These are phyloP conservation scores for Leersia perrieri DNA, from an alignment of 176 grass and related monocot species.

Conservation along the genomic window DNA sequence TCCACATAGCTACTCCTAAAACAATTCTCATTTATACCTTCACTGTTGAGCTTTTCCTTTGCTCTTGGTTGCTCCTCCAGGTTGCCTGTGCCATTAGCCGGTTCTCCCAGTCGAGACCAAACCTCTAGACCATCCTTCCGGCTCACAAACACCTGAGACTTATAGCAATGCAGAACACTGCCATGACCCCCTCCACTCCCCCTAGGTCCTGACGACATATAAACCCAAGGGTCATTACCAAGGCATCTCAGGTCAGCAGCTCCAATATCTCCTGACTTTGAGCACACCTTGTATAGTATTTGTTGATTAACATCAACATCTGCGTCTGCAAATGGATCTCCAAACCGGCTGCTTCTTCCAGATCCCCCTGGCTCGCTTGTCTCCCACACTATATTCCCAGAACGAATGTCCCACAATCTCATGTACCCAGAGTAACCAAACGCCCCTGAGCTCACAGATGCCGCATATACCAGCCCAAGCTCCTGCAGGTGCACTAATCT, in stretches of 20 bases:
- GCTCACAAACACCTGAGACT: slow-evolving; percentile 74
- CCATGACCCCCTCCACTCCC: slow-evolving; percentile 62
- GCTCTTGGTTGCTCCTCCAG: slow-evolving; percentile 3
- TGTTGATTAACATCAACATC: slow-evolving; percentile 61
- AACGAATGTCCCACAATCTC: slow-evolving; percentile 78
- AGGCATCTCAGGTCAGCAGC: slow-evolving; percentile 77
- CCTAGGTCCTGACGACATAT: slow-evolving; percentile 52
- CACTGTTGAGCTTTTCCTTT: background rate
- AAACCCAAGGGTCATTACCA: slow-evolving; percentile 75
- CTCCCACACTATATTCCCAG: slow-evolving; percentile 79
- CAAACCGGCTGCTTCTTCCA: slow-evolving; percentile 68
- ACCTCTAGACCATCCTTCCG: slow-evolving; percentile 74
- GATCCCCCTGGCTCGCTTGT: slow-evolving; percentile 78
- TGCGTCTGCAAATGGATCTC: slow-evolving; percentile 76
- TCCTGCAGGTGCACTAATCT: slow-evolving; percentile 61
- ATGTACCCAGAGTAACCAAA: slow-evolving; percentile 97
- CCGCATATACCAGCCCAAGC: slow-evolving; percentile 61
- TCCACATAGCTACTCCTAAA: slow-evolving; percentile 69
- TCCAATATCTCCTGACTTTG: slow-evolving; percentile 77
- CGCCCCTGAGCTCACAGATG: slow-evolving; percentile 65
- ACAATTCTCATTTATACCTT: slow-evolving; percentile 26
- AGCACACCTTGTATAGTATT: slow-evolving; percentile 81
- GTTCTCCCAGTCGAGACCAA: slow-evolving; percentile 66
- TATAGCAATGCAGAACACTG: slow-evolving; percentile 69
- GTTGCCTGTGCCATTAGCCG: background rate